phyloP scores from a whole-genome alignment of 441 rosid species.

The Eutrema salsugineum region DNA sequence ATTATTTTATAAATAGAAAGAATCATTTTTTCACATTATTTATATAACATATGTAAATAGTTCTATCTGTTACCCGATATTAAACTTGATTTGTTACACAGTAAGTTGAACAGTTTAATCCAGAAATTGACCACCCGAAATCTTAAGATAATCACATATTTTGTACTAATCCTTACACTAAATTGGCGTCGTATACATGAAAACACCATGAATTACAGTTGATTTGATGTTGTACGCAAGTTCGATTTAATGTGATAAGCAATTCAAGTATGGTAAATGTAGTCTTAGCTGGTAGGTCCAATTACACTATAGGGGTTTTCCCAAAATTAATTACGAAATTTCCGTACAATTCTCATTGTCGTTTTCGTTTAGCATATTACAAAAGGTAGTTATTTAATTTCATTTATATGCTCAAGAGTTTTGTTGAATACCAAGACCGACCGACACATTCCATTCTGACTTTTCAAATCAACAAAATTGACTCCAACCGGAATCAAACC shows the following conservation, averaged over 20 bases:
- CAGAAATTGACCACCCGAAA: too few relatives aligned
- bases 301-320: neutral
- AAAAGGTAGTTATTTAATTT: slow-evolving; percentile 9
- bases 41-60: too few relatives aligned
- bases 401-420: slow-evolving; percentile 15
- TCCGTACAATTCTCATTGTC: neutral
- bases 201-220: neutral
- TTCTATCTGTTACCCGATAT: too few relatives aligned
- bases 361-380: neutral
- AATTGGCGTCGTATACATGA: neutral
- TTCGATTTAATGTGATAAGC: neutral
- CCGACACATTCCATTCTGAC: slow-evolving; percentile 19
- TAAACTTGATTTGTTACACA: too few relatives aligned
- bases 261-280: too few relatives aligned
- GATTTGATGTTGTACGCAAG: neutral
- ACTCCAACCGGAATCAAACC: slow-evolving; percentile 11
- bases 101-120: too few relatives aligned
- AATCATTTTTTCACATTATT: too few relatives aligned
- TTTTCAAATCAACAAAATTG: slow-evolving; percentile 5
- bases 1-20: too few relatives aligned
- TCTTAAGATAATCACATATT: neutral
- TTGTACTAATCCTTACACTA: neutral
- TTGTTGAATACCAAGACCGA: slow-evolving; percentile 23
- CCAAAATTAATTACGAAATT: neutral
- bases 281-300: slow-evolving; percentile 23